A percentile compares a stretch with the other conserved stretches of the same genome.
These are phyloP conservation scores for Fusarium nodosum DNA, from an alignment of 2,329 filamentous ascomycete genomes.

Conservation along the genomic window DNA sequence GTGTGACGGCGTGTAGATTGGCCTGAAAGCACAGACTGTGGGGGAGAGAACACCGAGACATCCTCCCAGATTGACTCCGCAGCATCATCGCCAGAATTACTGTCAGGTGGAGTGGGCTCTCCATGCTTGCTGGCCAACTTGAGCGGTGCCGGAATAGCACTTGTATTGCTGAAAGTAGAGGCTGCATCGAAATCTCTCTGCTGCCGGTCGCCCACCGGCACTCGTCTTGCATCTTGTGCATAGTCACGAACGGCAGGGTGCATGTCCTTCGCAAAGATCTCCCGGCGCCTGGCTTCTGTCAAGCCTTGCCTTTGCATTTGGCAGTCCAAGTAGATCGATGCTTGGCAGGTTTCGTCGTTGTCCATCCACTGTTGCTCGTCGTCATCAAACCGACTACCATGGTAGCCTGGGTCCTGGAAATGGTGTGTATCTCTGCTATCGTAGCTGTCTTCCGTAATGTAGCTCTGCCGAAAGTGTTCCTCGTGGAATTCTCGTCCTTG, in stretches of 20 bases:
- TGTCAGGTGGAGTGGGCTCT: conserved; percentile 3
- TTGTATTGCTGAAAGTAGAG: conserved; percentile 25
- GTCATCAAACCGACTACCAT: neutral
- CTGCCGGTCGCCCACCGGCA: neutral
- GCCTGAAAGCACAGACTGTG: neutral
- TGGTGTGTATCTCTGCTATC: neutral
- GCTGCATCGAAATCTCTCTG: neutral
- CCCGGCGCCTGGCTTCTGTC: conserved; percentile 18
- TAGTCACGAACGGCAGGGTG: conserved; percentile 44
- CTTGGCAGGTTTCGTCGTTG: conserved; percentile 10
- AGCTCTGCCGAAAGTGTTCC: conserved; percentile 1
- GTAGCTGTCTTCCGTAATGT: neutral
- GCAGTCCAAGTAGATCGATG: conserved; percentile 37
- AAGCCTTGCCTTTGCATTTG: conserved; percentile 29
- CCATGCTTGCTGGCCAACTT: neutral
- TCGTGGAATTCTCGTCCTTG: neutral
- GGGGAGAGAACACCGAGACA: conserved; percentile 21
- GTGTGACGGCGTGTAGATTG: neutral
- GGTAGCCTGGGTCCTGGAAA: neutral
- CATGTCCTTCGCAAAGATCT: conserved; percentile 25
- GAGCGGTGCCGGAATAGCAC: conserved; percentile 23
- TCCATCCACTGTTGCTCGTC: conserved; percentile 8
- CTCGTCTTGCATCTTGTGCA: conserved; percentile 8
- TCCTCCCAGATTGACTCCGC: conserved; percentile 28
- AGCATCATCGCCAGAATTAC: neutral